Percentiles rank a stretch among this genome's conserved stretches.
Conservation (phyloP, 805 yeast species). For the Babjeviella inositovora region DNA sequence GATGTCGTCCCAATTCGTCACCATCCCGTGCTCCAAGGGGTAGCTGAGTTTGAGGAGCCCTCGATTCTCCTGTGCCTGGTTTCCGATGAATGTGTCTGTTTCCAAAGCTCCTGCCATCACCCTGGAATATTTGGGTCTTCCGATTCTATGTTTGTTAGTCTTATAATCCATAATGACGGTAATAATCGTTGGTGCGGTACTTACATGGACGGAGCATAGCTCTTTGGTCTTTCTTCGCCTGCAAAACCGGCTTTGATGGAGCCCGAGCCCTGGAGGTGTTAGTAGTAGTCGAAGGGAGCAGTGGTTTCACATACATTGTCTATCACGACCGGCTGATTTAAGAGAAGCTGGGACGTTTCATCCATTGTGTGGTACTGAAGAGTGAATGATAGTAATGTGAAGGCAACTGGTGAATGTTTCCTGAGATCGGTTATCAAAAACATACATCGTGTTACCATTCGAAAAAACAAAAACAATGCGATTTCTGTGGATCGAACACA, state of each 20-base stretch:
- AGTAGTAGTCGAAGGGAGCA: no score
- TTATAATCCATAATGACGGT: slow-evolving; percentile 1
- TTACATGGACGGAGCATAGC: slow-evolving; percentile 39
- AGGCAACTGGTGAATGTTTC: no score
- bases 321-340: slow-evolving; percentile 63
- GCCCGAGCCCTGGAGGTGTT: slow-evolving; percentile 60
- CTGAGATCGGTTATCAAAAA: no score
- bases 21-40: slow-evolving; percentile 71
- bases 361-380: no score
- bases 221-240: slow-evolving; percentile 72
- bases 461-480: no score
- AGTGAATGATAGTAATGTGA: no score
- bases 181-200: slow-evolving; percentile 4
- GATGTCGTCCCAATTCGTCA: slow-evolving; percentile 76
- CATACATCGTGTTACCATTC: no score
- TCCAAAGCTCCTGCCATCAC: slow-evolving; percentile 63
- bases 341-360: no score
- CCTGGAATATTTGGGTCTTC: slow-evolving; percentile 71
- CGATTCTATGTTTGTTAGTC: slow-evolving; percentile 21
- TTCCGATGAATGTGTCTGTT: slow-evolving; percentile 62
- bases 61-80: slow-evolving; percentile 54
- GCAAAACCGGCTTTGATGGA: slow-evolving; percentile 82
- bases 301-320: slow-evolving; percentile 28
- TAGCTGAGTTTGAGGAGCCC: slow-evolving; percentile 60
- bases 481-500: slow-evolving; percentile 30